Evolutionary conservation across 2,329 filamentous ascomycete genomes (phyloP), one percentile per base, ranked within the genome.

Genomic region (Sarocladium brachiariae): DNA sequence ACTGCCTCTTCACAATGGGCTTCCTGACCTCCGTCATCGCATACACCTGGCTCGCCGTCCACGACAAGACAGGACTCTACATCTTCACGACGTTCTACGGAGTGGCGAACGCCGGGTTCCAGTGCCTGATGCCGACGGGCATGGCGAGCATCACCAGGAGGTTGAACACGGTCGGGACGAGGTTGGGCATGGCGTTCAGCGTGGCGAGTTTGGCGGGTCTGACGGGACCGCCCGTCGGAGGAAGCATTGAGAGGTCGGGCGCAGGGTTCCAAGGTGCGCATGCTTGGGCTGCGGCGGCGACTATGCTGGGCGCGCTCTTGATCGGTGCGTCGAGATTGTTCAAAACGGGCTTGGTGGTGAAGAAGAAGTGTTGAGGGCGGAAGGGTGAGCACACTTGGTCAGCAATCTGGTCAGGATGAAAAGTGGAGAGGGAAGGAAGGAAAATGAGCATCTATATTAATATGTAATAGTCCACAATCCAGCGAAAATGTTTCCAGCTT

Each of bases 131-230:
- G 52, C 63, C 69, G 0, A 69, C 69, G 0, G 62, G 63, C 0
- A 60, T 71, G 5, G 64, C 68, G 0, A 68, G 66, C 38, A 68
- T 72, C 9, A 71, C 70, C 0, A 62, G 61, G 13, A 57, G 62
- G 5, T 62, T 72, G 6, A 64, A 70, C 23, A 69, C 59, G 2
- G 61, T 70, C 1, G 69, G 69, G 0, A 69, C 69, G 1, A 58
- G 70, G 21, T 57, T 72, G 13, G 69, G 69, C 8, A 72, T 72
- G 69, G 66, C 63, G 1, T 72, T 72, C 10, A 64, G 58, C 38
- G 61, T 72, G 5, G 58, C 62, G 6, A 69, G 67, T 0, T 59
- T 71, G 39, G 66, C 66, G 1, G 63, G 66, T 0, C 49, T 72
- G 13, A 69, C 69, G 0, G 69, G 69, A 0, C 66, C 68, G 3